Evolutionary conservation across 805 yeast genomes (phyloP).

Genomic region (Gaillardinia entomophila): DNA sequence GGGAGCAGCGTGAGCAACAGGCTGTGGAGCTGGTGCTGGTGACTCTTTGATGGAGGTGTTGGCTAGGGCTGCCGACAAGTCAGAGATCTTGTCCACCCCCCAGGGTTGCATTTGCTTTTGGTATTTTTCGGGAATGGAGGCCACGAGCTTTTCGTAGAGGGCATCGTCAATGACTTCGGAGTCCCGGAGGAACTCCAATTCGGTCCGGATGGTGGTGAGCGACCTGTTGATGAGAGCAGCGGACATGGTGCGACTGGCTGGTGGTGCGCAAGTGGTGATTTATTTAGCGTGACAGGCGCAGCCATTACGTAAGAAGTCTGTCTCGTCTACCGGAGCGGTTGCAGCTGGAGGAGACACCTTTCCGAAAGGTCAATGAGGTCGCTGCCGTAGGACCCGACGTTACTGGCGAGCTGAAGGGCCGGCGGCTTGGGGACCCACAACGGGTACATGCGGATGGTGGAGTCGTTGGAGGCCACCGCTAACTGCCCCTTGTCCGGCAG

Average conservation of each 20-base stretch:
- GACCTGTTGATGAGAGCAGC: constrained; percentile 72
- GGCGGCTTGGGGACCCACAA: too few species aligned
- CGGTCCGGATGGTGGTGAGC: constrained; percentile 66
- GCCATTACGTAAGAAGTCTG: too few species aligned
- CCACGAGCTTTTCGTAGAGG: constrained; percentile 45
- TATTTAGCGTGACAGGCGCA: too few species aligned
- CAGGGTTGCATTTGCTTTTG: constrained; percentile 45
- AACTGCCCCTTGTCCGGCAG: constrained; percentile 61
- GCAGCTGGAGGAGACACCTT: too few species aligned
- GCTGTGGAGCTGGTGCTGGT: constrained; percentile 15
- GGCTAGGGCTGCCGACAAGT: constrained; percentile 6
- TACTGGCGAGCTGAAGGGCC: too few species aligned
- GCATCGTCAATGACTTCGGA: constrained; percentile 62
- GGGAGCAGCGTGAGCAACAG: constrained; percentile 4
- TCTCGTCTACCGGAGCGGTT: too few species aligned
- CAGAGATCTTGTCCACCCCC: constrained; percentile 26
- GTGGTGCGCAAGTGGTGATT: too few species aligned
- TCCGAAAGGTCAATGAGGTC: not conserved
- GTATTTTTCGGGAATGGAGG: constrained; percentile 54
- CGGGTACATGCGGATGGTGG: constrained; percentile 67
- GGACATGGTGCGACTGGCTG: constrained; percentile 34
- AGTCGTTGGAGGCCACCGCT: constrained; percentile 75
- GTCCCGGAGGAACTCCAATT: constrained; percentile 72
- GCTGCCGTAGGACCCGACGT: too few species aligned
- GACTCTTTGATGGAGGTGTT: constrained; percentile 8